A percentile compares a stretch with the other conserved stretches of the same genome.
Conservation (phyloP, 2,329 filamentous ascomycete genomes). For the Atkinsonella hypoxylon region DNA sequence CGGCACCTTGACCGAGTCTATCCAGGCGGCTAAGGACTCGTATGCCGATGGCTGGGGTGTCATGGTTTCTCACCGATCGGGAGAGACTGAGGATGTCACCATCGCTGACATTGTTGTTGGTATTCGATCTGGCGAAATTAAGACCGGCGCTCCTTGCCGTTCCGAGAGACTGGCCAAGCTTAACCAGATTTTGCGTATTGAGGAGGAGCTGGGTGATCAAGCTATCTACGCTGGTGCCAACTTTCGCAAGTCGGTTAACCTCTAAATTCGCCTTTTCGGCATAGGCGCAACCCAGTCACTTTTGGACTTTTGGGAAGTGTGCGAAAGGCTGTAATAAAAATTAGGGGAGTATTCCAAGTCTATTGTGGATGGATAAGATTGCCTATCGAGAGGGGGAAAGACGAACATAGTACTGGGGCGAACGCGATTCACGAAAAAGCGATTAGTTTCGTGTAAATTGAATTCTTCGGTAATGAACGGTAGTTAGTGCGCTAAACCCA, state of each 20-base stretch:
- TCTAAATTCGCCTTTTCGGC: constrained; percentile 44
- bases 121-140: constrained; percentile 95
- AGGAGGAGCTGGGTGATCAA: constrained; percentile 92
- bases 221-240: constrained; percentile 85
- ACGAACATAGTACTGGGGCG: neutral
- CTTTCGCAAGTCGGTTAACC: constrained; percentile 83
- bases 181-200: constrained; percentile 99
- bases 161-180: constrained; percentile 99
- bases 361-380: neutral
- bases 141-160: constrained; percentile 91
- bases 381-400: neutral
- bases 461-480: too few relatives aligned
- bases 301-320: too few relatives aligned
- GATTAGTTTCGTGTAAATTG: neutral
- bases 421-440: neutral
- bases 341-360: neutral
- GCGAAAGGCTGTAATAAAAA: neutral
- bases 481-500: neutral
- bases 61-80: constrained; percentile 98
- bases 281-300: neutral
- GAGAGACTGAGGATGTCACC: constrained; percentile 99
- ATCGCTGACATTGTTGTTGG: constrained; percentile 97
- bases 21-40: constrained; percentile 97
- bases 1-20: constrained; percentile 95
- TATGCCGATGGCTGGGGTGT: constrained; percentile 94